Evolutionary conservation across 2,329 filamentous ascomycete species (phyloP).

Genomic region (Trichophyton rubrum): DNA sequence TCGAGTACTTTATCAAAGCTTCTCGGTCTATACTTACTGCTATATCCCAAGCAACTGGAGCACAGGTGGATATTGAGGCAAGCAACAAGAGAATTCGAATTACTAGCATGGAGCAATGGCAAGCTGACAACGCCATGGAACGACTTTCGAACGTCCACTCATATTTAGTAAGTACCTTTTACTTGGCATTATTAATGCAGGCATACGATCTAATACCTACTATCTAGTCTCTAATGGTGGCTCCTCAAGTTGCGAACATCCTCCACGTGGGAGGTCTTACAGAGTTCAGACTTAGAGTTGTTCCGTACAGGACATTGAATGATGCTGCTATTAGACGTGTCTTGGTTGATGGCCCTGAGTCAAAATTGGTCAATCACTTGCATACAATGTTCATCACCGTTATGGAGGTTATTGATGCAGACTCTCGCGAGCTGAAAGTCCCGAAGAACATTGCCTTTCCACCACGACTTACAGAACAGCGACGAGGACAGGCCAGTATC

Average conservation of each 20-base stretch:
- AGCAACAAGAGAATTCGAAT: slow-evolving; percentile 18
- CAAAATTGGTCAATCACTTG: slow-evolving; percentile 10
- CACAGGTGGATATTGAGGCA: slow-evolving; percentile 17
- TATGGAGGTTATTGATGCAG: slow-evolving; percentile 12
- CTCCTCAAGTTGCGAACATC: slow-evolving; percentile 16
- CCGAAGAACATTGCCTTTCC: slow-evolving; percentile 16
- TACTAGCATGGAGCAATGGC: slow-evolving; percentile 14
- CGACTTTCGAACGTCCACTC: slow-evolving; percentile 20
- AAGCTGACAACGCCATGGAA: slow-evolving; percentile 21
- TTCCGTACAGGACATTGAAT: slow-evolving; percentile 16
- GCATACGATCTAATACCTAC: not conserved
- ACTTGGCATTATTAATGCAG: not conserved
- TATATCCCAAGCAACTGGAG: slow-evolving; percentile 19
- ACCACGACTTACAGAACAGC: slow-evolving; percentile 13
- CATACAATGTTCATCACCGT: slow-evolving; percentile 18
- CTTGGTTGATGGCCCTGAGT: slow-evolving; percentile 15
- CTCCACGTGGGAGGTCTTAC: slow-evolving; percentile 8
- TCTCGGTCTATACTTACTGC: slow-evolving; percentile 15
- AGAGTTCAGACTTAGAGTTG: slow-evolving; percentile 12
- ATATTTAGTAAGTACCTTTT: slow-evolving; percentile 17
- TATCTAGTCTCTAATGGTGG: slow-evolving; percentile 15
- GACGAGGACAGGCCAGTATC: slow-evolving; percentile 18
- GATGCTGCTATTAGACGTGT: slow-evolving; percentile 15
- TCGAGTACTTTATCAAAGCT: slow-evolving; percentile 17
- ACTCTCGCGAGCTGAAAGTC: slow-evolving; percentile 9